Evolutionary conservation across 202 grass and related monocot genomes (phyloP), one percentile per base, ranked within the genome.

Genomic region (Dendrocalamus latiflorus): DNA sequence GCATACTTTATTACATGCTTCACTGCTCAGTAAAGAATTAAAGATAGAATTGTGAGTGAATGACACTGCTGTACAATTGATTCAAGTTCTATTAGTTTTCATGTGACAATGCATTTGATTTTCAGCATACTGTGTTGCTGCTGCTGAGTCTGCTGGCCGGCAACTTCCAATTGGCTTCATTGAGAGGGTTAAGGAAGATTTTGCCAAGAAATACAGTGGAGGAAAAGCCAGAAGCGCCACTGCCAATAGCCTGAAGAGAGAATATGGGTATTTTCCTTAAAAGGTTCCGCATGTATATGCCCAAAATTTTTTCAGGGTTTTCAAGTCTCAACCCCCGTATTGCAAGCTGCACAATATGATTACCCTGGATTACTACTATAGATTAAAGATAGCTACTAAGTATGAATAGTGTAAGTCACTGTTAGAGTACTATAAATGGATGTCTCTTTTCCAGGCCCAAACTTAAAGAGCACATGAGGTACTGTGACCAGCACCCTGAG

Each of bases 131-230:
- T 93, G 94, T 37, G 94, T 93, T 41, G 94, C 93, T 85, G 91
- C 91, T 71, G 88, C 91, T 17, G 94, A 93, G 34, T 4, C 91
- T 72, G 87, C 94, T 83, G 91, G 94, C 44, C 86, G 94, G 37
- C 91, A 93, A 26, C 86, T 87, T 74, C 78, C 94, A 1, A 49
- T 93, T 34, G 94, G 91, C 33, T 91, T 93, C 73, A 81, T 97
- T 20, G 94, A 93, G 84, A 97, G 94, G 65, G 91, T 93, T 1
- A 97, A 97, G 71, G 94, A 97, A 75, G 94, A 97, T 26, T 97
- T 97, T 51, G 62, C 82, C 21, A 97, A 91, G 86, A 97, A 89
- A 86, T 97, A 90, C 63, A 77, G 84, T 28, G 88, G 94, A 37
- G 94, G 91, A 56, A 97, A 97, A 86, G 94, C 79, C 15, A 84